phyloP scores from a whole-genome alignment of 257 asterid genomes.

The Pogostemon cablin region DNA sequence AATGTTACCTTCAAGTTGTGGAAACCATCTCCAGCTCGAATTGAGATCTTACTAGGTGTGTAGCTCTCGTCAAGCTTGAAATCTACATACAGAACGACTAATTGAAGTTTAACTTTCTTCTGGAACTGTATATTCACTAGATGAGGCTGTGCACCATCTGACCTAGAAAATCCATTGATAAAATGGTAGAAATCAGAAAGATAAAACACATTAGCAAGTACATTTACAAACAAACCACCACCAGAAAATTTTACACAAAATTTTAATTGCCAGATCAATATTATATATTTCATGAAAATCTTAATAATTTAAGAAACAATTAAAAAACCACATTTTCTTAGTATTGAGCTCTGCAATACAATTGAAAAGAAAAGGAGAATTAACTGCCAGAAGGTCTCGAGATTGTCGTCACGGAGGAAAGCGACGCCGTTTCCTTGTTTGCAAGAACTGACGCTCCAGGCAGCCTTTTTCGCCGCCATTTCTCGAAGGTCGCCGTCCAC shows the following conservation, averaged over 20 bases:
- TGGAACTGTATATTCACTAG: slow-evolving; percentile 91
- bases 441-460: slow-evolving; percentile 97
- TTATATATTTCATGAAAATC: slow-evolving; percentile 2
- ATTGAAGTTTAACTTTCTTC: slow-evolving; percentile 86
- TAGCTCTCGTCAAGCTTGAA: slow-evolving; percentile 98
- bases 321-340: background rate
- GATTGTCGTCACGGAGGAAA: slow-evolving; percentile 84
- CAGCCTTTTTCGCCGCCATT: slow-evolving; percentile 91
- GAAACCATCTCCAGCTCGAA: slow-evolving; percentile 95
- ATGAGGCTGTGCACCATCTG: slow-evolving; percentile 99
- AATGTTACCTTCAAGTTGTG: slow-evolving; percentile 85
- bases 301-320: background rate
- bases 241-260: background rate
- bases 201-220: background rate
- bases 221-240: background rate
- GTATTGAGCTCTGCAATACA: background rate
- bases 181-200: background rate
- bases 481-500: slow-evolving; percentile 86
- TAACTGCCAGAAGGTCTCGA: slow-evolving; percentile 96
- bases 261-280: background rate
- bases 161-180: slow-evolving; percentile 46
- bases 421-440: slow-evolving; percentile 91
- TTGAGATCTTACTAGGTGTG: slow-evolving; percentile 87
- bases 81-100: slow-evolving; percentile 82
- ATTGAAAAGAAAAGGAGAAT: slow-evolving; percentile 4